Percentiles rank a stretch among this genome's conserved stretches.
These are phyloP conservation scores for Angophora floribunda DNA, from an alignment of 345 rosid genomes.

Conservation along the genomic window DNA sequence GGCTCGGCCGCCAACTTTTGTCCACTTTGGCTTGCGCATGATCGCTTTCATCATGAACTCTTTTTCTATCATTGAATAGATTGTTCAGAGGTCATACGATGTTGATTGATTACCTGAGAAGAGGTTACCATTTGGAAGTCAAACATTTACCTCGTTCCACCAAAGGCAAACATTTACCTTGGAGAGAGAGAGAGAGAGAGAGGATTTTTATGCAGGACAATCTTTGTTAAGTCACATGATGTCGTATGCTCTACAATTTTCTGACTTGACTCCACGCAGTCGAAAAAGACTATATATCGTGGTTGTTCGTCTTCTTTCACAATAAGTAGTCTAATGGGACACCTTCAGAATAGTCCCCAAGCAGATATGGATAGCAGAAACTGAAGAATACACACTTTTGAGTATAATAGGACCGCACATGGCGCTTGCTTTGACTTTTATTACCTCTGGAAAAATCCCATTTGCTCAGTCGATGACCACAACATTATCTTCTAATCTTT, in stretches of 20 bases:
- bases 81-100: background rate
- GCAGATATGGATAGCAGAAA: background rate
- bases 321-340: background rate
- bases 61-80: background rate
- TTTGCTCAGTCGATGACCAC: background rate
- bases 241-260: background rate
- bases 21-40: background rate
- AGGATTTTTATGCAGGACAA: background rate
- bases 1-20: background rate
- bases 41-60: background rate
- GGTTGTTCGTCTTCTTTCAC: background rate
- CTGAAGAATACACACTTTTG: background rate
- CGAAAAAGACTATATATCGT: background rate
- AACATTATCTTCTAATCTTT: background rate
- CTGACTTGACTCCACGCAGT: background rate
- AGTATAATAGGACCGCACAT: background rate
- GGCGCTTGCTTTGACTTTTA: background rate
- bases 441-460: background rate
- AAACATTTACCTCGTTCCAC: background rate
- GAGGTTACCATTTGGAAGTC: background rate
- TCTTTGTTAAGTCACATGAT: background rate
- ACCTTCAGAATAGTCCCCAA: background rate
- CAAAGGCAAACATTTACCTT: background rate
- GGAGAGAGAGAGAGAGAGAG: background rate
- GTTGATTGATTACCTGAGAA: background rate